These are phyloP conservation scores for Westerdykella ornata DNA, from an alignment of 2,329 filamentous ascomycete species.

Conservation along the genomic window DNA sequence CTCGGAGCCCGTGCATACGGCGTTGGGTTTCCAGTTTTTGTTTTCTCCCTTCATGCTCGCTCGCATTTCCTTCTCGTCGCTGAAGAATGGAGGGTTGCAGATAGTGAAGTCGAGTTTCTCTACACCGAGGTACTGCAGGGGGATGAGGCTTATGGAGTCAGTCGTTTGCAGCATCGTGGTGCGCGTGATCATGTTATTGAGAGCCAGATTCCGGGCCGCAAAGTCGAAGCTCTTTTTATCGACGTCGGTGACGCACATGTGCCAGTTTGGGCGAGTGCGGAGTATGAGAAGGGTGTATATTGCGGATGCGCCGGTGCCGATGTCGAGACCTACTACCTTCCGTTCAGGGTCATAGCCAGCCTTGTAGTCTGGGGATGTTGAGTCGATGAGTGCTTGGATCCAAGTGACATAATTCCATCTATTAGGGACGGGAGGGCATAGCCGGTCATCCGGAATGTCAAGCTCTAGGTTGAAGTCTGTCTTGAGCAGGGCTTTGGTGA, in stretches of 20 bases:
- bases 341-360: constrained; percentile 46
- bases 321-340: constrained; percentile 66
- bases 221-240: constrained; percentile 62
- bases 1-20: constrained; percentile 67
- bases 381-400: constrained; percentile 76
- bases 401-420: constrained; percentile 87
- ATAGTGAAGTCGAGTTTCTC: constrained; percentile 70
- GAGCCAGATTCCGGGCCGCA: constrained; percentile 59
- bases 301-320: constrained; percentile 83
- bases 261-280: constrained; percentile 60
- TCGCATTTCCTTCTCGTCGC: constrained; percentile 62
- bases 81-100: constrained; percentile 93
- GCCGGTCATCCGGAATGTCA: constrained; percentile 65
- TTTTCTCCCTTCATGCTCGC: constrained; percentile 50
- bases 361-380: constrained; percentile 46
- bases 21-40: constrained; percentile 63
- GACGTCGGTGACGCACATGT: constrained; percentile 55
- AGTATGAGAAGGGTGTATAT: constrained; percentile 86
- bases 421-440: constrained; percentile 72
- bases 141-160: constrained; percentile 53
- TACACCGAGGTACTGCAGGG: constrained; percentile 51
- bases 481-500: constrained; percentile 73
- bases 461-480: constrained; percentile 67
- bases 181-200: constrained; percentile 58
- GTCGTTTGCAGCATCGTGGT: constrained; percentile 58